Conservation (phyloP, 169 alveolate species). For the Cryptosporidium parvum region DNA sequence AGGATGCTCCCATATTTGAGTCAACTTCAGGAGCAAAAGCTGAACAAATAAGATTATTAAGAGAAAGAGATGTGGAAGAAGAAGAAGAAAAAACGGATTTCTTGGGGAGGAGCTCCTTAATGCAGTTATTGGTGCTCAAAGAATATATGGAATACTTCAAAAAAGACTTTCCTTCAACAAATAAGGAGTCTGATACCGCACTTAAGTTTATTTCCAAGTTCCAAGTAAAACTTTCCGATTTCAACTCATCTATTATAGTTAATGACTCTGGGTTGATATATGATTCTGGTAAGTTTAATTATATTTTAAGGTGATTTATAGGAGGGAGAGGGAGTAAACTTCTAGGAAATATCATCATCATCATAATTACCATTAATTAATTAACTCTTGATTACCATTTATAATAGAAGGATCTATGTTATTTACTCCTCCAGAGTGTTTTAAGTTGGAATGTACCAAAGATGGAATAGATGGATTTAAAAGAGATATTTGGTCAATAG, state of each 20-base stretch:
- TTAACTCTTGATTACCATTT: not conserved
- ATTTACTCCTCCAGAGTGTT: slow-evolving; percentile 73
- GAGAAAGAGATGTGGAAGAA: not conserved
- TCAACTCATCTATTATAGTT: slow-evolving; percentile 41
- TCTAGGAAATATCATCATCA: not conserved
- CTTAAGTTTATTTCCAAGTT: not conserved
- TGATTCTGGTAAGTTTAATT: slow-evolving; percentile 57
- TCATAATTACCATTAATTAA: not conserved
- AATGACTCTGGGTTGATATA: slow-evolving; percentile 6
- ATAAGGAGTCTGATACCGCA: not conserved
- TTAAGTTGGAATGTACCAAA: slow-evolving; percentile 48
- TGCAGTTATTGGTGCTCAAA: not conserved
- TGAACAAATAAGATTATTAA: not conserved
- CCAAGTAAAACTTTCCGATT: slow-evolving; percentile 43
- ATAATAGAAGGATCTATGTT: slow-evolving; percentile 42
- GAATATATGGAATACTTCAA: slow-evolving; percentile 13
- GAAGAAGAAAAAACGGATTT: not conserved
- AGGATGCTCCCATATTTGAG: slow-evolving; percentile 43
- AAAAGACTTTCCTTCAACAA: not conserved
- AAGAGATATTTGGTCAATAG: slow-evolving; percentile 73
- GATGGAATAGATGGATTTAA: slow-evolving; percentile 60
- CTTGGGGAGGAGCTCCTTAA: not conserved
- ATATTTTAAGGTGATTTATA: not conserved
- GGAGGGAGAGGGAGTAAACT: not conserved
- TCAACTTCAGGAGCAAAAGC: slow-evolving; percentile 27